A percentile compares a stretch with the other conserved stretches of the same genome.
Evolutionary conservation across 495 filamentous ascomycete species (phyloP).

Genomic region (Trichoderma orchidacearum): DNA sequence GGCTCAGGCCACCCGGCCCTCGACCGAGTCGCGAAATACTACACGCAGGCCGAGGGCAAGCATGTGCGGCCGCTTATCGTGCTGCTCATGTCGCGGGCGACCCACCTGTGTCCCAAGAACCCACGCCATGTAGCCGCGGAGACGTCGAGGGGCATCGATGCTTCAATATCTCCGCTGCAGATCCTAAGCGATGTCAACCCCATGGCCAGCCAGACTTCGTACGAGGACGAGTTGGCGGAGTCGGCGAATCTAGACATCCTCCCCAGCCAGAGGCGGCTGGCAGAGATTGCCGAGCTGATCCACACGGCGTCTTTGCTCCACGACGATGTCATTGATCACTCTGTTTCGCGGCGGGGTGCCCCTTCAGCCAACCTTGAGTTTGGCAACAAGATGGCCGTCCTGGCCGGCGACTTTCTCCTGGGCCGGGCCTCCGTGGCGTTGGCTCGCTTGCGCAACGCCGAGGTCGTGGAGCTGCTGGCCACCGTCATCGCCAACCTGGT

Average conservation of each 20-base stretch:
- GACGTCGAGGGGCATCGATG: constrained; percentile 45
- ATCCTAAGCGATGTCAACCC: constrained; percentile 81
- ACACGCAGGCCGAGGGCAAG: constrained; percentile 92
- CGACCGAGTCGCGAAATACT: constrained; percentile 94
- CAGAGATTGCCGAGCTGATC: constrained; percentile 93
- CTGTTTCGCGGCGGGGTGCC: constrained; percentile 62
- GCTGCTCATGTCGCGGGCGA: constrained; percentile 89
- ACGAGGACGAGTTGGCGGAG: constrained; percentile 30
- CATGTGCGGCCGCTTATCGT: constrained; percentile 90
- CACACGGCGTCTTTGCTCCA: constrained; percentile 94
- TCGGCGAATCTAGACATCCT: constrained; percentile 61
- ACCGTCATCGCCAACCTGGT: constrained; percentile 96
- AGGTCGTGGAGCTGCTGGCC: constrained; percentile 86
- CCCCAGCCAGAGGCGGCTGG: constrained; percentile 81
- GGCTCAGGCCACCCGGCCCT: constrained; percentile 87
- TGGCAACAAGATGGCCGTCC: constrained; percentile 96
- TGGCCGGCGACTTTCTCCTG: constrained; percentile 90
- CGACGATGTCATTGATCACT: constrained; percentile 96
- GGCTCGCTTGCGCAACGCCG: constrained; percentile 77
- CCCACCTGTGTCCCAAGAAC: constrained; percentile 60
- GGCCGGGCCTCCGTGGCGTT: constrained; percentile 88
- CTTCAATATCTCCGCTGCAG: constrained; percentile 57
- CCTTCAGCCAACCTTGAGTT: constrained; percentile 87
- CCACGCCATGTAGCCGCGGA: constrained; percentile 21
- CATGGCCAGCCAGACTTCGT: constrained; percentile 28